Evolutionary conservation across 1,284 basidiomycete species (phyloP), one percentile per base, ranked within the genome.

Genomic region (Pyrrhoderma noxium): DNA sequence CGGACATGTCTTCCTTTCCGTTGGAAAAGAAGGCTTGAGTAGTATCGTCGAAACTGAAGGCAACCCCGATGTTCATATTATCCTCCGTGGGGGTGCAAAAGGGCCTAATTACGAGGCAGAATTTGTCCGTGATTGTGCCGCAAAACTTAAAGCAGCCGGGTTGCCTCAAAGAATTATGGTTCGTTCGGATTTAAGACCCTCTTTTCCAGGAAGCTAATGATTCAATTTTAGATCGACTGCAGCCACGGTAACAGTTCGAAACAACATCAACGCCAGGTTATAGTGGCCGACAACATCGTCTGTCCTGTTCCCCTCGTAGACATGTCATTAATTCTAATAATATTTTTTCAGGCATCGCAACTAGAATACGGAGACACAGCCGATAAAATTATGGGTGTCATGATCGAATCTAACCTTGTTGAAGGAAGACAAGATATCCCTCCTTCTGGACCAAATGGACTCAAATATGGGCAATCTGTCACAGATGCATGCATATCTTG

Each of bases 401-500:
- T 99, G 96, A 78, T 98, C 56, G 96, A 99, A 69, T 91, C 87
- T 45, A 95, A 99, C 67, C 75, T 98, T 53, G 79, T 89, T 44
- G 94, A 93, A 64, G 88, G 89, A 23, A 80, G 89, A 37, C 93
- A 97, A 67, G 83, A 90, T 60, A 88, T 96, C 54, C 86, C 92
- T 5, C 63, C 79, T 1, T 77, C 80, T 37, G 93, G 93, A 1
- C 85, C 85, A 1, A 70, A 76, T 3, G 88, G 80, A 2, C 71
- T 96, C 54, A 86, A 81, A 62, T 94, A 94, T 66, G 93, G 94
- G 43, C 86, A 91, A 63, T 89, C 85, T 7, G 86, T 93, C 13
- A 93, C 91, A 18, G 89, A 90, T 64, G 92, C 91, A 1, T 97
- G 93, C 66, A 77, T 97, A 52, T 86, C 85, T 31, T 92, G 93